Conservation (phyloP, 1,284 basidiomycete species). For the Austroboletus novae-zelandiae region DNA sequence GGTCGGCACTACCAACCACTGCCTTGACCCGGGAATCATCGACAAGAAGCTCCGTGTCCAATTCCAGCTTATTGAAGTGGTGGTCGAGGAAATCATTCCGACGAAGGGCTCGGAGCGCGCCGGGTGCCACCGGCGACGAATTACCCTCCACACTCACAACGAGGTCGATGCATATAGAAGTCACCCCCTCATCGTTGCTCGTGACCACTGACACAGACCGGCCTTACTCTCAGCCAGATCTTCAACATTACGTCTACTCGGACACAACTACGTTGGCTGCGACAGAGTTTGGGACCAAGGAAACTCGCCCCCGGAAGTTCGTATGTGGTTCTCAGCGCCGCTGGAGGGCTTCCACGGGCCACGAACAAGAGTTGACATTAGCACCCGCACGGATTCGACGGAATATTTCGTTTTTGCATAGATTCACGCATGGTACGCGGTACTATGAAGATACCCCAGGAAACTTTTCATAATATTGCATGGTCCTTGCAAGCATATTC, state of each 20-base stretch:
- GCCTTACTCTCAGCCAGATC: constrained; percentile 34
- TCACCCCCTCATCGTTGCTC: constrained; percentile 8
- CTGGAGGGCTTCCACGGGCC: constrained; percentile 15
- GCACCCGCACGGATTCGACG: constrained; percentile 26
- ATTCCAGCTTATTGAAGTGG: constrained; percentile 41
- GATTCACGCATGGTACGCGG: constrained; percentile 19
- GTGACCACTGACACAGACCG: constrained; percentile 11
- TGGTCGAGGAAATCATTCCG: constrained; percentile 48
- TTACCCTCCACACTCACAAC: constrained; percentile 29
- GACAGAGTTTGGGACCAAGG: constrained; percentile 23
- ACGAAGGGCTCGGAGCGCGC: constrained; percentile 49
- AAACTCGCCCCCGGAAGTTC: constrained; percentile 3
- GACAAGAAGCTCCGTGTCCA: constrained; percentile 28
- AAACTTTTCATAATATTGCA: constrained; percentile 9
- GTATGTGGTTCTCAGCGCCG: constrained; percentile 20
- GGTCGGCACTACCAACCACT: constrained; percentile 33
- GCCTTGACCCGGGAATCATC: constrained; percentile 27
- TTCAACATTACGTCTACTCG: constrained; percentile 22
- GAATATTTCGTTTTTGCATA: constrained; percentile 33
- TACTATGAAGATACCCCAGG: constrained; percentile 8
- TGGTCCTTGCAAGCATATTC: constrained; percentile 20
- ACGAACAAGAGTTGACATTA: constrained; percentile 15
- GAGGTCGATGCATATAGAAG: constrained; percentile 21
- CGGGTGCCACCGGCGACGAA: constrained; percentile 36
- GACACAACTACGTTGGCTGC: constrained; percentile 10